Conservation (phyloP, 1,284 basidiomycete species). For the Melampsora americana region DNA sequence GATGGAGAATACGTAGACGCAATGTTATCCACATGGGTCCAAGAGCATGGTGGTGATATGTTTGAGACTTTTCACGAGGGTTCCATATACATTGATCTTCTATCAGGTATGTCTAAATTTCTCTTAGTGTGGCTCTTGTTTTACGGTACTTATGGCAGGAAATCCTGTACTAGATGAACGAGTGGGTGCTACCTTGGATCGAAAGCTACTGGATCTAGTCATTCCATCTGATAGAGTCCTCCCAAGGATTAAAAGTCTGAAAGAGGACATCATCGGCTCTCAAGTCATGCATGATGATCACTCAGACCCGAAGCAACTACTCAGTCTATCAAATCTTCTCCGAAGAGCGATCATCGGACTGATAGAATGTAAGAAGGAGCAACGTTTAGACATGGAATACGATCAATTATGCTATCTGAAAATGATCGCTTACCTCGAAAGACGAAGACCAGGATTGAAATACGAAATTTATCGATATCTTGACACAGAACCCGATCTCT, state of each 20-base stretch:
- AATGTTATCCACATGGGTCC: not conserved
- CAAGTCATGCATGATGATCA: not conserved
- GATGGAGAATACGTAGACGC: not conserved
- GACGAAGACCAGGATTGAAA: conserved; percentile 1
- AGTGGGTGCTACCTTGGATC: not conserved
- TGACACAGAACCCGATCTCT: not conserved
- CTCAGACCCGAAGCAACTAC: not conserved
- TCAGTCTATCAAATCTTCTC: not conserved
- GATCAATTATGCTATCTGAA: not conserved
- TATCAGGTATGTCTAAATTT: not conserved
- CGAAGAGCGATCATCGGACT: not conserved
- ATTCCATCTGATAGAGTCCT: not conserved
- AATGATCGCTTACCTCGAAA: conserved; percentile 9
- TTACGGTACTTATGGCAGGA: not conserved
- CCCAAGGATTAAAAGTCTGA: not conserved
- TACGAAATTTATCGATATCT: conserved; percentile 5
- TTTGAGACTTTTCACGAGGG: not conserved
- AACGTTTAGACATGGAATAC: conserved; percentile 1
- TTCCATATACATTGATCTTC: not conserved
- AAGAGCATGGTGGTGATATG: not conserved
- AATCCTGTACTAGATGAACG: not conserved
- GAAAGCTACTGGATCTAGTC: conserved; percentile 5
- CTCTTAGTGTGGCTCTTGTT: not conserved
- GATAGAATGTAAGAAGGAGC: not conserved
- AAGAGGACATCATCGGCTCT: conserved; percentile 4